phyloP scores from a whole-genome alignment of 1,284 basidiomycete genomes.

The Pseudozyma sp. region DNA sequence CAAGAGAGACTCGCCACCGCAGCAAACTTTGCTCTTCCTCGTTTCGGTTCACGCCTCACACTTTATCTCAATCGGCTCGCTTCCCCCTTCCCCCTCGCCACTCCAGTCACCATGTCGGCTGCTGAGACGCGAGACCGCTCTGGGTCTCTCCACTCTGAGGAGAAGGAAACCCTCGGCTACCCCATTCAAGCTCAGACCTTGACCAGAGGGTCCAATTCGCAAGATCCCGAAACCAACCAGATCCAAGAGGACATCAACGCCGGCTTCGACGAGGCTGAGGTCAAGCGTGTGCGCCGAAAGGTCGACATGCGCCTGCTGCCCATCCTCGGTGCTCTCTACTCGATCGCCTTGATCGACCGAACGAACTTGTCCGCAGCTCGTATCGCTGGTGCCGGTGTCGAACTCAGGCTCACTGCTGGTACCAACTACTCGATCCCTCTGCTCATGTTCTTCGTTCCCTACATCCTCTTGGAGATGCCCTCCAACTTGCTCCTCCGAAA shows the following conservation, averaged over 20 bases:
- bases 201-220: conserved; percentile 36
- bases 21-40: conserved; percentile 3
- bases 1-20: not conserved
- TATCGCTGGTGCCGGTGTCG: conserved; percentile 54
- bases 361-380: conserved; percentile 59
- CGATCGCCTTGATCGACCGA: conserved; percentile 67
- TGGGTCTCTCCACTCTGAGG: conserved; percentile 46
- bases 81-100: not conserved
- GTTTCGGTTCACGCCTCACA: not conserved
- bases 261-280: conserved; percentile 47
- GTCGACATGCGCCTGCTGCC: conserved; percentile 68
- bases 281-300: conserved; percentile 61
- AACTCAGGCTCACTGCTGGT: conserved; percentile 60
- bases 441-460: conserved; percentile 70
- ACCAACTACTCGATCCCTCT: conserved; percentile 59
- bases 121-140: conserved; percentile 35
- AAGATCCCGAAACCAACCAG: conserved; percentile 40
- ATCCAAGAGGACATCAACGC: conserved; percentile 46
- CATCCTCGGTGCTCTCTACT: conserved; percentile 68
- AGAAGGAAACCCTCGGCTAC: conserved; percentile 44
- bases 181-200: conserved; percentile 26
- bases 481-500: conserved; percentile 63
- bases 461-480: conserved; percentile 62
- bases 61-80: not conserved
- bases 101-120: conserved; percentile 16